Conservation (phyloP, 306 rosid genomes). For the Oxytropis ochrocephala region DNA sequence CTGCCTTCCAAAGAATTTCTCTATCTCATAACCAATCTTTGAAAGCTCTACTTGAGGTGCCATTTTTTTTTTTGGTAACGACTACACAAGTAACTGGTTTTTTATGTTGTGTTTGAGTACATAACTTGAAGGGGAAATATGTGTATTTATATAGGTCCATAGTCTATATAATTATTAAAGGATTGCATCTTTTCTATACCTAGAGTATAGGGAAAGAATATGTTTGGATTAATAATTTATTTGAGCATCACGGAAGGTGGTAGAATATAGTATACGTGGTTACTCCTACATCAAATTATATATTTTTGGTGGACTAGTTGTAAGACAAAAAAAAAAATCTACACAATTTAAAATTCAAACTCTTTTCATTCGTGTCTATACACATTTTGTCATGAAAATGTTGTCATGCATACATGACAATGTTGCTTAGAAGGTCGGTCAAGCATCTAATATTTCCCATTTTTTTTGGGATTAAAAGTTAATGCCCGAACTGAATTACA, state of each 20-base stretch:
- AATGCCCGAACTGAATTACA: too few relatives aligned
- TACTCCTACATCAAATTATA: conserved; percentile 7
- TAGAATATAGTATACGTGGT: conserved; percentile 14
- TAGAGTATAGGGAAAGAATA: conserved; percentile 15
- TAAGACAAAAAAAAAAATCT: not conserved
- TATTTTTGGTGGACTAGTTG: not conserved
- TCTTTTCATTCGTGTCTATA: not conserved
- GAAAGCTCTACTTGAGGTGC: conserved; percentile 32
- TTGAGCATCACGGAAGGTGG: conserved; percentile 19
- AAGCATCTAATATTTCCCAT: too few relatives aligned
- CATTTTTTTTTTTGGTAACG: conserved; percentile 24
- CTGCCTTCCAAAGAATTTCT: conserved; percentile 28
- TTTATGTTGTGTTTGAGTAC: not conserved
- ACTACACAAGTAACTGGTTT: not conserved
- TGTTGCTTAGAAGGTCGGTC: too few relatives aligned
- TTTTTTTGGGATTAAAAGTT: too few relatives aligned
- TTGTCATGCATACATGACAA: not conserved
- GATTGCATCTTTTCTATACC: not conserved
- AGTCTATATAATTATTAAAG: not conserved
- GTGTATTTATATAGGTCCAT: conserved; percentile 27
- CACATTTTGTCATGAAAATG: not conserved
- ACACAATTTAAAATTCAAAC: not conserved
- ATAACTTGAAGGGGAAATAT: not conserved
- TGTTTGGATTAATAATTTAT: not conserved
- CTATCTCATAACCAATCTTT: conserved; percentile 30